These are phyloP conservation scores for Knoxdaviesia capensis DNA, from an alignment of 2,329 filamentous ascomycete species.

Conservation along the genomic window DNA sequence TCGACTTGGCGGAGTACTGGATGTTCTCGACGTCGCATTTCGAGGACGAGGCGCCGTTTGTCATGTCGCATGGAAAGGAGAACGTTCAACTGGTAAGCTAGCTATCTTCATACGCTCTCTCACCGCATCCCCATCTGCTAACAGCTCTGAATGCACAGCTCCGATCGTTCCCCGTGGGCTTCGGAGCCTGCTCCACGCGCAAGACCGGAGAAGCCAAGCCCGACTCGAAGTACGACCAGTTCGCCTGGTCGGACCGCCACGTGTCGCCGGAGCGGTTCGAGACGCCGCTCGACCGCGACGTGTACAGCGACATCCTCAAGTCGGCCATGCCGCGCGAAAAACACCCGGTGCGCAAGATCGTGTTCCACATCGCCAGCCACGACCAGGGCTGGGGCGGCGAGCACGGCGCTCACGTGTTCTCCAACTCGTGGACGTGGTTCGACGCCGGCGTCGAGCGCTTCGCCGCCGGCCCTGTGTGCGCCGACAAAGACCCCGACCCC, in stretches of 20 bases:
- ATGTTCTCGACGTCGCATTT: slow-evolving; percentile 19
- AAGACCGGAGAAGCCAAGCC: no score
- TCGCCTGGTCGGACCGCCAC: not conserved
- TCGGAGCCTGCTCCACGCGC: no score
- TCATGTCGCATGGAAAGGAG: not conserved
- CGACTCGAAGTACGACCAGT: not conserved
- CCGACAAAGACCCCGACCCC: not conserved
- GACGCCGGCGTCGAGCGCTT: slow-evolving; percentile 39
- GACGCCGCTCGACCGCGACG: not conserved
- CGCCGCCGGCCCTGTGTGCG: slow-evolving; percentile 13
- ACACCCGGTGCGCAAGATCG: slow-evolving; percentile 36
- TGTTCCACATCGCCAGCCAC: slow-evolving; percentile 33
- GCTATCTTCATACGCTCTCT: no score
- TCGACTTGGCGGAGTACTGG: slow-evolving; percentile 45
- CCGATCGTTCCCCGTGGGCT: slow-evolving; percentile 19
- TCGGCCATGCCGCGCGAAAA: slow-evolving; percentile 16
- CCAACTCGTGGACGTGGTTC: slow-evolving; percentile 42
- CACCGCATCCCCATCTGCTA: not conserved
- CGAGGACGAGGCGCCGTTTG: not conserved
- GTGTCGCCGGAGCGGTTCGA: not conserved
- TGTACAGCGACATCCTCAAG: not conserved
- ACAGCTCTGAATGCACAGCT: slow-evolving; percentile 12
- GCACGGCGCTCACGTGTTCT: no score
- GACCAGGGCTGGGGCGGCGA: slow-evolving; percentile 36
- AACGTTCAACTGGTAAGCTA: slow-evolving; percentile 1